A percentile compares a stretch with the other conserved stretches of the same genome.
These are phyloP conservation scores for Acacia concinna DNA, from an alignment of 331 rosid genomes.

Conservation along the genomic window DNA sequence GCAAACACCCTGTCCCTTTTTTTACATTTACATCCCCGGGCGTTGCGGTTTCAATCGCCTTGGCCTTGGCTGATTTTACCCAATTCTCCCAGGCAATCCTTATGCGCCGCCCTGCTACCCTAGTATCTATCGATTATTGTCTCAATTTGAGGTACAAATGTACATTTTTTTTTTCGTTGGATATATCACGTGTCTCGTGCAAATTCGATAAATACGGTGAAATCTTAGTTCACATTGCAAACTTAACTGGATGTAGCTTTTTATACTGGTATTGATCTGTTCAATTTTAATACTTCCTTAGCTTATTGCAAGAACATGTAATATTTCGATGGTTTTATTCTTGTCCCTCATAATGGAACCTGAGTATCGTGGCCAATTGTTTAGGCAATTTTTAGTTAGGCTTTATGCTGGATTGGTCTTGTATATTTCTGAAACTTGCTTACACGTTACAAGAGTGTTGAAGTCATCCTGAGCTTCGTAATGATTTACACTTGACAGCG, in stretches of 20 bases:
- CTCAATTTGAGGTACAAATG: background rate
- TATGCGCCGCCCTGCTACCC: background rate
- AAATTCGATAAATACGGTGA: background rate
- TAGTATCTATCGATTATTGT: background rate
- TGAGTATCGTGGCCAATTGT: background rate
- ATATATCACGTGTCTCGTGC: background rate
- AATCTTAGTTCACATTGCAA: conserved; percentile 29
- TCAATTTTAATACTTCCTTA: conserved; percentile 14
- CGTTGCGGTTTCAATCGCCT: conserved; percentile 2
- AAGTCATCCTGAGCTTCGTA: background rate
- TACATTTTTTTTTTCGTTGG: background rate
- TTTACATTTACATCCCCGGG: background rate
- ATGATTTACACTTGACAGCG: background rate
- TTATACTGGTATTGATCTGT: conserved; percentile 6
- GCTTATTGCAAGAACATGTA: conserved; percentile 24
- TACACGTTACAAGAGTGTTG: background rate
- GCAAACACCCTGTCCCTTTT: background rate
- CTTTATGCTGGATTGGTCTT: background rate
- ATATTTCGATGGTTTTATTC: conserved; percentile 20
- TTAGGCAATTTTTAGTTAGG: background rate
- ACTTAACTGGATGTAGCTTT: conserved; percentile 31
- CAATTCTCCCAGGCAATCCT: conserved; percentile 3
- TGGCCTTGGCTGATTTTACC: conserved; percentile 8
- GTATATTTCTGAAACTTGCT: background rate
- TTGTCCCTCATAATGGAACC: conserved; percentile 21